Percentiles rank a stretch among this genome's conserved stretches.
Conservation (phyloP, 2,329 filamentous ascomycete species). For the Calonectria ilicicola region DNA sequence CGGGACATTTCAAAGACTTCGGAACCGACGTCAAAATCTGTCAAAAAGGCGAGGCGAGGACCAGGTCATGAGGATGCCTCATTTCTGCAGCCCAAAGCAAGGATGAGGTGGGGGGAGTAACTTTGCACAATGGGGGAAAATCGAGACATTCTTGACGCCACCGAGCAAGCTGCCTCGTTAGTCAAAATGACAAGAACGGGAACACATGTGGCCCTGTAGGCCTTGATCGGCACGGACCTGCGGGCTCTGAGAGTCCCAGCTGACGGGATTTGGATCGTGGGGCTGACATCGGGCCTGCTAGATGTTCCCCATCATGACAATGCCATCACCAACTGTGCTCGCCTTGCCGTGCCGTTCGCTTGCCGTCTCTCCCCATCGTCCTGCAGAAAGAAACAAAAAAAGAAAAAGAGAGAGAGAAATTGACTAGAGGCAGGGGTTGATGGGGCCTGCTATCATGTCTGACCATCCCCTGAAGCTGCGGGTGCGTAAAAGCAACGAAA, state of each 20-base stretch:
- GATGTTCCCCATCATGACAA: slow-evolving; percentile 3
- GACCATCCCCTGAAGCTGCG: not conserved
- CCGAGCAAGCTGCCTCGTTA: not conserved
- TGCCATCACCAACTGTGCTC: not conserved
- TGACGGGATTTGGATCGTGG: slow-evolving; percentile 27
- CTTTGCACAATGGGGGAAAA: not conserved
- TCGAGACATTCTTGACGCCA: slow-evolving; percentile 27
- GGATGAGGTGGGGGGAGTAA: not conserved
- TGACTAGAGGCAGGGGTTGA: not conserved
- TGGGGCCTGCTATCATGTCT: not conserved
- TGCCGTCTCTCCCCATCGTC: not conserved
- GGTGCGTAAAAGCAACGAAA: slow-evolving; percentile 12
- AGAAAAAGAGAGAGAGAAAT: too few relatives aligned
- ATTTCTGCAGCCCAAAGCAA: not conserved
- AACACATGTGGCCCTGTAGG: slow-evolving; percentile 15
- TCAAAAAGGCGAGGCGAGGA: not conserved
- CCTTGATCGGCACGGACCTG: slow-evolving; percentile 15
- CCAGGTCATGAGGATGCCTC: not conserved
- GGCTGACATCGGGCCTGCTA: slow-evolving; percentile 30
- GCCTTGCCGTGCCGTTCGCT: not conserved
- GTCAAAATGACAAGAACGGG: slow-evolving; percentile 4
- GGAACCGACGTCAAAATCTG: slow-evolving; percentile 1
- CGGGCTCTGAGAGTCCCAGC: slow-evolving; percentile 6
- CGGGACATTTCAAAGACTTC: slow-evolving; percentile 18
- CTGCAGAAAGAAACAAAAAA: not conserved